Evolutionary conservation across 331 rosid species (phyloP).

Genomic region (Malus hybrid): DNA sequence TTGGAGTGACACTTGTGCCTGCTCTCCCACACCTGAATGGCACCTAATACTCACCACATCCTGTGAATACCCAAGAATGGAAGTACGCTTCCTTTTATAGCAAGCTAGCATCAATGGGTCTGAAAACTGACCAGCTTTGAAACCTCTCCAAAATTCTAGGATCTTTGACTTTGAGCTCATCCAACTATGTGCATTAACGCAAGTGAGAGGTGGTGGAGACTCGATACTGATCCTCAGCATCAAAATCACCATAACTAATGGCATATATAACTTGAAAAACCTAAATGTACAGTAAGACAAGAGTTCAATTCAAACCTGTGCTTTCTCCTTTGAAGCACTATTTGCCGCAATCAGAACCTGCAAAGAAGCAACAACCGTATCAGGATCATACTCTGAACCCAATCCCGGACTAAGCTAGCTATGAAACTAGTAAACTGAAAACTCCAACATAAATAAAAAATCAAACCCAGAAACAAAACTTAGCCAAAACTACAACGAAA

Average conservation of each 20-base stretch:
- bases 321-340: slow-evolving; percentile 83
- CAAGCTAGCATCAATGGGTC: background rate
- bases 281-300: background rate
- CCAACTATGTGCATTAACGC: background rate
- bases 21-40: background rate
- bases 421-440: background rate
- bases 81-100: background rate
- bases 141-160: background rate
- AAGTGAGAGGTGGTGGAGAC: background rate
- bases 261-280: background rate
- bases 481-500: background rate
- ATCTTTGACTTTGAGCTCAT: background rate
- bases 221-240: background rate
- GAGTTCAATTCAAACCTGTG: slow-evolving; percentile 56
- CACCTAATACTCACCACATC: background rate
- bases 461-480: background rate
- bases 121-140: background rate
- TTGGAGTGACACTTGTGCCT: background rate
- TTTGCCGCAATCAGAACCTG: slow-evolving; percentile 87
- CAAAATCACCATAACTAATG: background rate
- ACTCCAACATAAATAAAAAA: background rate
- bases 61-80: background rate
- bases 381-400: background rate
- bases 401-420: background rate
- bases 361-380: background rate